Base-by-base conservation (phyloP, 2,329 filamentous ascomycete species). In the Aureobasidium uvarum region DNA sequence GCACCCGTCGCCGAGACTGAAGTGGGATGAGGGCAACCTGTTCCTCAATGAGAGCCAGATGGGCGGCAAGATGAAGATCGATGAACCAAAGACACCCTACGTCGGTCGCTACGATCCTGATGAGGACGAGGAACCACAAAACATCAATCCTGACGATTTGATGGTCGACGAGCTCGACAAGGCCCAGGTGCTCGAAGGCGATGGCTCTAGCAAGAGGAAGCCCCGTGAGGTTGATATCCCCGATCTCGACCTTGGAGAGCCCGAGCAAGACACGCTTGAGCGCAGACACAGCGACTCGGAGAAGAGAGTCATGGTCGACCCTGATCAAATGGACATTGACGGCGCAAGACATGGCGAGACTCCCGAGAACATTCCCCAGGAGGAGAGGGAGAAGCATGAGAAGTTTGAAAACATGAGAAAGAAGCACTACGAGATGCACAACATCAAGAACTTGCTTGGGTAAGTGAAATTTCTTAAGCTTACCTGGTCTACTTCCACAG, bases 371-470 rank as follows among this genome's bases (percentile, higher is more conserved):
- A 78, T 81, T 71, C 78, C 79, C 5, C 76, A 79, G 48, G 92
- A 96, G 76, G 93, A 96, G 75, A 83, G 82, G 68, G 92, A 95
- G 81, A 97, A 98, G 82, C 95, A 99, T 78, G 86, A 85, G 74
- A 87, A 90, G 75, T 99, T 99, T 76, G 93, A 97, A 80, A 84
- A 91, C 79, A 84, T 92, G 81, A 86, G 95, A 74, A 97, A 95
- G 87, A 94, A 88, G 81, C 95, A 99, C 78, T 99, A 99, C 78
- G 95, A 99, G 83, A 99, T 99, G 95, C 92, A 86, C 80, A 90
- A 95, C 74, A 92, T 97, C 66, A 96, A 95, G 73, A 86, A 88
- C 73, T 79, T 98, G 62, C 85, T 99, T 69, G 93, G 92, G 87
- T 89, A 77, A 70, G 82, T 78, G 23, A 33, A 31, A 38, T n/a